Conservation (phyloP, 176 grass and related monocot genomes). For the Dendrocalamus sinicus region DNA sequence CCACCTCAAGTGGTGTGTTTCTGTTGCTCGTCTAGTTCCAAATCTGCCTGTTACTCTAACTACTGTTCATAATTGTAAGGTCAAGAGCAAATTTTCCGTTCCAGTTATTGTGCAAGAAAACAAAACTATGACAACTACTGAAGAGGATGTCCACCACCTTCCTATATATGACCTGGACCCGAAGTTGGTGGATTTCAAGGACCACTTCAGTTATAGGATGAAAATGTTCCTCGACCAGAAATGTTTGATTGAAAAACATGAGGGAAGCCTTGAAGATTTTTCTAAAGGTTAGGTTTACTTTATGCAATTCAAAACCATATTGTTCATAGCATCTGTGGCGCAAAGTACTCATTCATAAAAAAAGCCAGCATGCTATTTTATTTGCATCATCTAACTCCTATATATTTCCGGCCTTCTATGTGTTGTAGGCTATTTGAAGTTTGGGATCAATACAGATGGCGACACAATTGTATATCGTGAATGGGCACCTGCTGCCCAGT, state of each 20-base stretch:
- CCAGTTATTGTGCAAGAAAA: conserved; percentile 45
- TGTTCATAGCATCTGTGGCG: background rate
- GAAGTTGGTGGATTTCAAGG: conserved; percentile 61
- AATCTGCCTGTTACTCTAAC: background rate
- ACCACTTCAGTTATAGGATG: conserved; percentile 77
- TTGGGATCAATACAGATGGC: conserved; percentile 76
- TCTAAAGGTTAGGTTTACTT: conserved; percentile 61
- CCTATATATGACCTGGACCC: conserved; percentile 74
- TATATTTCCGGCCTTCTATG: conserved; percentile 8
- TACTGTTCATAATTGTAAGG: conserved; percentile 40
- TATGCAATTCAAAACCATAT: background rate
- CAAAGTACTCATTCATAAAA: background rate
- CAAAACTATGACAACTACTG: conserved; percentile 38
- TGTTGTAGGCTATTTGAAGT: conserved; percentile 84
- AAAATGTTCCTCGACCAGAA: conserved; percentile 74
- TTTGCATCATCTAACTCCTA: conserved; percentile 14
- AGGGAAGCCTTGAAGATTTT: conserved; percentile 77
- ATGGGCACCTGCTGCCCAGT: conserved; percentile 96
- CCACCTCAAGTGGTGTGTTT: background rate
- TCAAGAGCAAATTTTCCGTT: conserved; percentile 58
- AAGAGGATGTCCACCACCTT: conserved; percentile 47
- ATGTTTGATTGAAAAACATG: conserved; percentile 63
- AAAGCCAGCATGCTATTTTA: background rate
- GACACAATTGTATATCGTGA: conserved; percentile 77
- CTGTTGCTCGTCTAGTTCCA: background rate